Conservation (phyloP, 2,329 filamentous ascomycete species). For the Pyricularia grisea region DNA sequence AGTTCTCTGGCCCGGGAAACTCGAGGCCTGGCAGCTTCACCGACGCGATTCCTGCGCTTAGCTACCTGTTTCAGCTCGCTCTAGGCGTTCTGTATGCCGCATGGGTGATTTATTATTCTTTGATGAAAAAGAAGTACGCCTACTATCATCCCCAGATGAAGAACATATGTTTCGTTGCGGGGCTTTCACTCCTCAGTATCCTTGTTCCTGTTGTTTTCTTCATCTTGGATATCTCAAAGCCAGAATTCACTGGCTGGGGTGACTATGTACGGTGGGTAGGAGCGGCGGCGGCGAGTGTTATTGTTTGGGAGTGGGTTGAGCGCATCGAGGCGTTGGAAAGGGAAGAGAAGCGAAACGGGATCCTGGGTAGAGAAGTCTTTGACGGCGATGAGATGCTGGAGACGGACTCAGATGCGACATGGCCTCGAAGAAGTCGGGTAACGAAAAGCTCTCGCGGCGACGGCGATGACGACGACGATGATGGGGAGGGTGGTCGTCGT, state of each 20-base stretch:
- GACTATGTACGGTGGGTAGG: conserved; percentile 97
- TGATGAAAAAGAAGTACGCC: conserved; percentile 86
- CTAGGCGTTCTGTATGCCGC: conserved; percentile 82
- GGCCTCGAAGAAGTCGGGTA: conserved; percentile 29
- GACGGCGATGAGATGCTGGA: conserved; percentile 92
- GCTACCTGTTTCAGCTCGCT: conserved; percentile 82
- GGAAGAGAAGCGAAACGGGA: conserved; percentile 89
- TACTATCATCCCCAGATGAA: conserved; percentile 88
- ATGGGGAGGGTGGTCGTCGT: conserved; percentile 14
- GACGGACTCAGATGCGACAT: conserved; percentile 39
- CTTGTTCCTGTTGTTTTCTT: conserved; percentile 89
- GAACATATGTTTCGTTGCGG: conserved; percentile 74
- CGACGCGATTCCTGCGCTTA: conserved; percentile 83
- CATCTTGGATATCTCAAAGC: conserved; percentile 78
- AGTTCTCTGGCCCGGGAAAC: conserved; percentile 39
- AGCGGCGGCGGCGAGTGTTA: conserved; percentile 86
- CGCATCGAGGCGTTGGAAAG: conserved; percentile 86
- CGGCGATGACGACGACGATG: conserved; percentile 19
- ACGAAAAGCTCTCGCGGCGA: conserved; percentile 1
- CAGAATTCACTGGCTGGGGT: conserved; percentile 82
- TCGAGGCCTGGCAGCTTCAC: conserved; percentile 67
- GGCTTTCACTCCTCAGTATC: conserved; percentile 71
- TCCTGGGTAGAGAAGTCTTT: conserved; percentile 82
- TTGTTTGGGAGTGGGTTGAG: conserved; percentile 98
- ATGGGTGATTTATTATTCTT: conserved; percentile 86